Evolutionary conservation across 108 stramenopile species (phyloP).

Genomic region (Nannochloropsis gaditana): DNA sequence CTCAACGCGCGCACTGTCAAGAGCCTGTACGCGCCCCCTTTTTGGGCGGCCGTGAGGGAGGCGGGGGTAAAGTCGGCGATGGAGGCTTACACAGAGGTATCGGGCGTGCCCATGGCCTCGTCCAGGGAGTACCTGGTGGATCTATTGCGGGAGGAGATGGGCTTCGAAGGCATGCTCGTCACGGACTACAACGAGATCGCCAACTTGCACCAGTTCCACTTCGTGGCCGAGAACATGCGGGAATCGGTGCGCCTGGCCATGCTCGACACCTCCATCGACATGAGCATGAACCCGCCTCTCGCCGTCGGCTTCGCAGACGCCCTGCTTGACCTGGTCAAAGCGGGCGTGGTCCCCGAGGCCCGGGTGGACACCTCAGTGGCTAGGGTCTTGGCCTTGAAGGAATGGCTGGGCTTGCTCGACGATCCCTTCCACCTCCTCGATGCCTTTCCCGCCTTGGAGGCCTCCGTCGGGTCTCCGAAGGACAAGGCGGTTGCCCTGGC

Average conservation of each 20-base stretch:
- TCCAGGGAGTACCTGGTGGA: conserved; percentile 49
- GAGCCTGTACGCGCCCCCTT: conserved; percentile 70
- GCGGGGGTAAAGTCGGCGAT: conserved; percentile 62
- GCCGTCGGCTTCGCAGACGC: conserved; percentile 52
- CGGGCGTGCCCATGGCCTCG: conserved; percentile 61
- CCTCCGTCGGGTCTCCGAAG: conserved; percentile 40
- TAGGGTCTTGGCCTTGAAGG: conserved; percentile 64
- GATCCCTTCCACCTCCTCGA: conserved; percentile 46
- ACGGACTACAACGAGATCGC: conserved; percentile 75
- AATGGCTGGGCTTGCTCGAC: conserved; percentile 63
- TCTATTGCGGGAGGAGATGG: conserved; percentile 60
- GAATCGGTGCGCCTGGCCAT: conserved; percentile 52
- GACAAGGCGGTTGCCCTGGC: conserved; percentile 56
- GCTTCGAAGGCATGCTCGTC: conserved; percentile 66
- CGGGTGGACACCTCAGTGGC: conserved; percentile 58
- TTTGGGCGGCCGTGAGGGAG: conserved; percentile 54
- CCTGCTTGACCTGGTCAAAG: conserved; percentile 35
- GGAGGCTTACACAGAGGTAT: conserved; percentile 69
- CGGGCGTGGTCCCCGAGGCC: conserved; percentile 34
- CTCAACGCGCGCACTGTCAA: conserved; percentile 66
- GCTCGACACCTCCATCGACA: conserved; percentile 66
- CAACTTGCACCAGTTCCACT: conserved; percentile 64
- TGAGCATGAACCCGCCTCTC: conserved; percentile 65
- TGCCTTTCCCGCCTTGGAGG: conserved; percentile 33
- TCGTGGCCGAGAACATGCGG: conserved; percentile 33